Base-by-base conservation (phyloP, 148 eudicot genomes). In the Euryodendron excelsum region DNA sequence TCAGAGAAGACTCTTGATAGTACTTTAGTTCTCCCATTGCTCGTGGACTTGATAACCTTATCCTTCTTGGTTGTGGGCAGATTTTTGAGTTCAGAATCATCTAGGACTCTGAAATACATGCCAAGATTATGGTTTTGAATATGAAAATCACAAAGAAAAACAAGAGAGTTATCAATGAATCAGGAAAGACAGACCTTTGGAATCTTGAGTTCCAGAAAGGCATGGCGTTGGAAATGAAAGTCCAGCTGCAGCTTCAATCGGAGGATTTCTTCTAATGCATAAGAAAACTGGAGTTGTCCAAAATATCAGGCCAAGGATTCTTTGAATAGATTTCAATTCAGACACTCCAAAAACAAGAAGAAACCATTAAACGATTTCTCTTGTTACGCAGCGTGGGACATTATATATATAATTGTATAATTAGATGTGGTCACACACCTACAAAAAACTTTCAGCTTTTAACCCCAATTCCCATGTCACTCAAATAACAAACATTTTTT, bases 1-100 rank as follows among this genome's bases (percentile, higher is more conserved):
- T 92, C 97, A 0, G 93, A 90, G 62, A 92, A 92, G 2, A 92
- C 97, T 63, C 97, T 82, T 14, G 87, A 89, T 11, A 92, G 61
- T 11, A 90, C 91, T 73, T 82, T 86, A 8, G 45, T 44, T 44
- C 20, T 34, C 34, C 70, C 55, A 12, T 17, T 50, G 55, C 15
- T 36, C 20, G 34, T 66, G 47, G 14, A 37, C 25, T 66, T 21
- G 23, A 3, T 66, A 9, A 13, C 13, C 7, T 23, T 20, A 13
- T 36, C 37, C 10, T 66, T 39, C 70, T 66, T 23, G 27, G 27
- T 66, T 5, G 70, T 36, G 20, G 47, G 70, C 45, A 66, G 70
- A 66, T 66, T 36, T 66, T 44, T n/a, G 27, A 36, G 25, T 66
- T 44, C 70, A 36, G 45, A 36, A 34, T 66, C 70, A 66, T 66